Evolutionary conservation across 208 protist genomes (phyloP).

Genomic region (Crithidia thermophila): DNA sequence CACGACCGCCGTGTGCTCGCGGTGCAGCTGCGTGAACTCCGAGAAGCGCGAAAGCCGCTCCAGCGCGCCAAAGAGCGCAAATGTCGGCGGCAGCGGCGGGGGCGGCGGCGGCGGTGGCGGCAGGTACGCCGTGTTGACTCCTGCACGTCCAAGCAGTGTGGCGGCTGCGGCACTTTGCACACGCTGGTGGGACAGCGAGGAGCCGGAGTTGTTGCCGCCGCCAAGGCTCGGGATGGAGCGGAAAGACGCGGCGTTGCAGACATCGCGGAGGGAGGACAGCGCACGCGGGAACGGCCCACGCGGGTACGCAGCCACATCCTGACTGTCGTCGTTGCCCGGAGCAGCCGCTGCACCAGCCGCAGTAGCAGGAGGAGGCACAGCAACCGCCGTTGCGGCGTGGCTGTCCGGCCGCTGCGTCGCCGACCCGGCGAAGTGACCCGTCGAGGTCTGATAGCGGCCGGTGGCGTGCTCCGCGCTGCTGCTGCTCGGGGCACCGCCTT

Average conservation of each 20-base stretch:
- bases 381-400: too few species aligned
- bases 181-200: neutral
- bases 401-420: neutral
- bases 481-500: neutral
- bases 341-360: too few species aligned
- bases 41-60: conserved; percentile 57
- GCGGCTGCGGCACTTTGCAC: conserved; percentile 3
- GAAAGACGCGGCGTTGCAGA: conserved; percentile 2
- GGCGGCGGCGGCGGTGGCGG: neutral
- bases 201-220: neutral
- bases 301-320: neutral
- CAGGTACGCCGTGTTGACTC: neutral
- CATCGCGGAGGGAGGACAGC: neutral
- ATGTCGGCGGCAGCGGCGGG: conserved; percentile 27
- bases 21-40: conserved; percentile 50
- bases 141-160: neutral
- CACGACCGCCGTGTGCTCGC: conserved; percentile 35
- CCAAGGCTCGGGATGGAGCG: neutral
- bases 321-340: too few species aligned
- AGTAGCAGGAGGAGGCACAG: conserved; percentile 8
- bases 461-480: neutral
- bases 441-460: neutral
- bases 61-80: conserved; percentile 75
- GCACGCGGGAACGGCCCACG: neutral
- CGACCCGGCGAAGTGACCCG: neutral